Evolutionary conservation across 2,329 filamentous ascomycete species (phyloP).

Genomic region (Alternaria novae-zelandiae): DNA sequence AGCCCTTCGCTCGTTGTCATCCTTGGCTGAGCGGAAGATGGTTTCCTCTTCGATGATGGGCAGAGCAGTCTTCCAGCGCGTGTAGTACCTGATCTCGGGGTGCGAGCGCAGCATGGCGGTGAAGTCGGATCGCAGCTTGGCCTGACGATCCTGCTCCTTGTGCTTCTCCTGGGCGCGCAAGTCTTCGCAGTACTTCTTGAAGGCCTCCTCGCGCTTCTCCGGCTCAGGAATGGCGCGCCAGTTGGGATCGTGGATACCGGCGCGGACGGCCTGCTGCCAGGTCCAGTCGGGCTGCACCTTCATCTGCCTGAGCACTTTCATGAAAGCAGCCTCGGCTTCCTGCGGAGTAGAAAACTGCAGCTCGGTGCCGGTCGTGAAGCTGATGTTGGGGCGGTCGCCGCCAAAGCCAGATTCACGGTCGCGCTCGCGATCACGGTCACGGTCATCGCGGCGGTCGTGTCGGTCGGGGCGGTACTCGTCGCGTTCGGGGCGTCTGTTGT

Average conservation of each 20-base stretch:
- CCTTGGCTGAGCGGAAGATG: conserved; percentile 88
- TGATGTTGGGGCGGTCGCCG: conserved; percentile 39
- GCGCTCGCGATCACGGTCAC: conserved; percentile 54
- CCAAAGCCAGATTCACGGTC: conserved; percentile 58
- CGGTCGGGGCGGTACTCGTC: conserved; percentile 38
- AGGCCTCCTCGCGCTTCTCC: conserved; percentile 85
- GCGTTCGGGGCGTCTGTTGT: conserved; percentile 39
- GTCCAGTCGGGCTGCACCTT: conserved; percentile 90
- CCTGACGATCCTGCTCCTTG: conserved; percentile 87
- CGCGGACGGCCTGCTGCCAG: conserved; percentile 88
- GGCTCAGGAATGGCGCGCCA: conserved; percentile 93
- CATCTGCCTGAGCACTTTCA: conserved; percentile 84
- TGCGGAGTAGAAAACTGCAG: conserved; percentile 62
- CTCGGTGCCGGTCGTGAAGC: conserved; percentile 61
- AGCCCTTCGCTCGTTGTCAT: conserved; percentile 85
- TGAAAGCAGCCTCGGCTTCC: conserved; percentile 91
- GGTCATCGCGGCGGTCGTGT: conserved; percentile 31
- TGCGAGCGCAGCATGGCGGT: conserved; percentile 95
- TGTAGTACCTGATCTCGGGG: conserved; percentile 96
- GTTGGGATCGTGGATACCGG: conserved; percentile 86
- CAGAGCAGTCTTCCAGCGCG: conserved; percentile 93
- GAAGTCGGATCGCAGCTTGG: conserved; percentile 93
- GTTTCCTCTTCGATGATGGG: conserved; percentile 95
- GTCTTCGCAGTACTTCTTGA: conserved; percentile 93
- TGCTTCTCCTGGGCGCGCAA: conserved; percentile 92